Evolutionary conservation across 225 moss, liverwort and hornwort species (phyloP), one percentile per base, ranked within the genome.

Genomic region (Takakia lepidozioides): DNA sequence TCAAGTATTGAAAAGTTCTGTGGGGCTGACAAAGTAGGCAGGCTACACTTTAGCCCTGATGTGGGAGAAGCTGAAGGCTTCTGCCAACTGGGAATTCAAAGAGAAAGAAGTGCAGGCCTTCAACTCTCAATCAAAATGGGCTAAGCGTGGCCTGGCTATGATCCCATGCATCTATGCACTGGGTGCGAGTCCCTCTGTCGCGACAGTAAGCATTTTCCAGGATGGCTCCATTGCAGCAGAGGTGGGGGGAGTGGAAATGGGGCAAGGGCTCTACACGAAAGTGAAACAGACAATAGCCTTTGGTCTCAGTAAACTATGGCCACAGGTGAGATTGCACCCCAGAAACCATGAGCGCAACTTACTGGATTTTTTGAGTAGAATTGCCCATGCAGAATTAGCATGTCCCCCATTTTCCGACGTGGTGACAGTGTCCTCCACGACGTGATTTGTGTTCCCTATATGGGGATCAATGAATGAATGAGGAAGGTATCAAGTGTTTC

Each of bases 221-320:
- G 87, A 92, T 35, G 84, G 73, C 16, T 87, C 92, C 4, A 65
- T 92, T 17, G 76, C 52, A 23, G 60, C 76, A 18, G 87, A 84
- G 58, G 79, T 74, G 8, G 54, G 76, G 3, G 92, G 92, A 13
- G 68, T 84, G 44, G 92, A 92, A 59, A 55, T 92, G 47, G 92
- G 87, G 0, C 92, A 92, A 65, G 92, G 87, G 3, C 54, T 92
- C 36, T 66, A 75, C 43, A 92, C 87, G 5, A 92, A 92, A 64
- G 84, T 84, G 10, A 64, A 60, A 15, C 92, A 87, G 65, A 77
- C 84, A 4, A 75, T 79, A 29, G 67, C 76, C 7, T 80, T 65
- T 51, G 66, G 74, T 17, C 67, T 92, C 0, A 64, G 38, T 63
- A 70, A 74, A 46, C 49, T 92, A 17, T 87, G 84, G 59, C 58